Evolutionary conservation across 2,329 filamentous ascomycete species (phyloP).

Genomic region (Verticillium nubilum): DNA sequence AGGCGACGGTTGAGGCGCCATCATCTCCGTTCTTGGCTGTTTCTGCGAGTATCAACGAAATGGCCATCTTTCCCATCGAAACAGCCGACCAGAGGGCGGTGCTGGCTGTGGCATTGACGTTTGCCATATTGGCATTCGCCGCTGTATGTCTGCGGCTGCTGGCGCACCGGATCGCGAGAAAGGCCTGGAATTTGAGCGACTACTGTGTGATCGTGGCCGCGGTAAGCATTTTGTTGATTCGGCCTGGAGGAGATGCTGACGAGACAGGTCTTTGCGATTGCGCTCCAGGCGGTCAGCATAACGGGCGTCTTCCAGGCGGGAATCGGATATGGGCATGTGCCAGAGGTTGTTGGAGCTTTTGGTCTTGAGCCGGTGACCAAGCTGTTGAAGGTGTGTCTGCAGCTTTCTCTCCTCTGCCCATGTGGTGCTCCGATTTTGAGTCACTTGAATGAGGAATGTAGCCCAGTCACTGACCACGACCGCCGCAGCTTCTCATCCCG

Average conservation of each 20-base stretch:
- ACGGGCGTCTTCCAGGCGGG: neutral
- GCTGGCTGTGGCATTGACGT: slow-evolving; percentile 3
- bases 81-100: neutral
- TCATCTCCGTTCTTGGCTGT: neutral
- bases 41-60: neutral
- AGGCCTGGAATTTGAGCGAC: slow-evolving; percentile 4
- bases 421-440: neutral
- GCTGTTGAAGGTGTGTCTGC: neutral
- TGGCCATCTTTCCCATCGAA: neutral
- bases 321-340: neutral
- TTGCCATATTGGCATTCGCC: neutral
- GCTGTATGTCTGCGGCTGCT: slow-evolving; percentile 1
- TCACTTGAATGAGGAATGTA: too few relatives aligned
- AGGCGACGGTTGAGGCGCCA: too few relatives aligned
- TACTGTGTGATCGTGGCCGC: slow-evolving; percentile 6
- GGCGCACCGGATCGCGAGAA: slow-evolving; percentile 6
- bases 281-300: neutral
- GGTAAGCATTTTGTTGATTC: neutral
- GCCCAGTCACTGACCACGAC: too few relatives aligned
- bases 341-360: neutral
- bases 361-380: neutral
- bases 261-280: neutral
- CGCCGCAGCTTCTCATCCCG: slow-evolving; percentile 13
- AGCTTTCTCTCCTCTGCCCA: neutral
- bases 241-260: neutral